Percentiles rank a stretch among this genome's conserved stretches.
phyloP scores from a whole-genome alignment of 495 filamentous ascomycete species.

The Aeminium ludgeri region DNA sequence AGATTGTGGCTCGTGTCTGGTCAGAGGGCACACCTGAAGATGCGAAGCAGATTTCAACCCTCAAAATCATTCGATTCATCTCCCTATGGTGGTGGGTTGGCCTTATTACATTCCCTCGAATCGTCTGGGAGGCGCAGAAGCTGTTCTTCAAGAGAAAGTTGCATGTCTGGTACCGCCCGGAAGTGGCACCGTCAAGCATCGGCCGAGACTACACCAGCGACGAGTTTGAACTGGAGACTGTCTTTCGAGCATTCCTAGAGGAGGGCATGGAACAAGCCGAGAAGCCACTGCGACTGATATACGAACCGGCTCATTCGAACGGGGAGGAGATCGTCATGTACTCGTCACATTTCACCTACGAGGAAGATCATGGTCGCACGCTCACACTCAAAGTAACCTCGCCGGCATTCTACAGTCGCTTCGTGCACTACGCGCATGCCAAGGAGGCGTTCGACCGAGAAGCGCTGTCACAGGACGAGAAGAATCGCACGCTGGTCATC shows the following conservation, averaged over 20 bases:
- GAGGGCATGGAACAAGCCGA: slow-evolving; percentile 28
- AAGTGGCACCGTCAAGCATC: slow-evolving; percentile 36
- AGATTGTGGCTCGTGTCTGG: slow-evolving; percentile 37
- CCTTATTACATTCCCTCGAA: slow-evolving; percentile 44
- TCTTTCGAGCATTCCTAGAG: slow-evolving; percentile 36
- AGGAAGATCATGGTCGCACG: slow-evolving; percentile 13
- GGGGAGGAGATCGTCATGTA: slow-evolving; percentile 2
- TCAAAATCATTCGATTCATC: slow-evolving; percentile 33
- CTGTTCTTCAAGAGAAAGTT: slow-evolving; percentile 37
- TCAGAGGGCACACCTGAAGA: slow-evolving; percentile 33
- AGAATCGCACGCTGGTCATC: slow-evolving; percentile 35
- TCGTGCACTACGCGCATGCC: slow-evolving; percentile 35
- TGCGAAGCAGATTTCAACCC: slow-evolving; percentile 27
- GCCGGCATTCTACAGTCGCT: slow-evolving; percentile 42
- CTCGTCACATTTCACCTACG: slow-evolving; percentile 15
- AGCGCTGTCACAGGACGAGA: slow-evolving; percentile 22
- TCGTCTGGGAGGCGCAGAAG: slow-evolving; percentile 36
- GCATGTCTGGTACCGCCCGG: slow-evolving; percentile 41
- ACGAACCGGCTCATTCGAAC: slow-evolving; percentile 26
- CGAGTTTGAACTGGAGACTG: slow-evolving; percentile 28
- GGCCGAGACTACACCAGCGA: slow-evolving; percentile 21
- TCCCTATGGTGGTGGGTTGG: slow-evolving; percentile 45
- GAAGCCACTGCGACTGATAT: slow-evolving; percentile 30
- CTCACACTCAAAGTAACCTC: slow-evolving; percentile 33
- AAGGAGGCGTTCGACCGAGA: slow-evolving; percentile 36